Conservation (phyloP, 2,329 filamentous ascomycete species). For the Sphaerulina populicola region DNA sequence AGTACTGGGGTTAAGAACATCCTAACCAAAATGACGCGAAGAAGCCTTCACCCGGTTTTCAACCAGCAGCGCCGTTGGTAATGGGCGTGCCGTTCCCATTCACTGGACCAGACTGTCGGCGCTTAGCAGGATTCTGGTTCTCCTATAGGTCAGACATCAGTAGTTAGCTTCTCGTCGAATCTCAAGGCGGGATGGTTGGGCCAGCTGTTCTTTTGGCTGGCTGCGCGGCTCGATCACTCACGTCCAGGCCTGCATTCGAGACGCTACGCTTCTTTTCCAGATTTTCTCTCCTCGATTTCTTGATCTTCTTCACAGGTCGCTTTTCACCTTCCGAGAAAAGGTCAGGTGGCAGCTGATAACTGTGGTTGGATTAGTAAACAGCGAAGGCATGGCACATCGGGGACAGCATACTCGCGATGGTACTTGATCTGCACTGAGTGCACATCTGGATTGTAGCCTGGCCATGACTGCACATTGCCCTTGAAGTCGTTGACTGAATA, state of each 20-base stretch:
- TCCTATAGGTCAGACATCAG: constrained; percentile 17
- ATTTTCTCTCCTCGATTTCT: constrained; percentile 35
- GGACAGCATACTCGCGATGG: constrained; percentile 65
- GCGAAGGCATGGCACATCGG: not conserved
- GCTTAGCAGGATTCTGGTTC: constrained; percentile 30
- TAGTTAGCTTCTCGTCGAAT: not conserved
- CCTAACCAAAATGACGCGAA: constrained; percentile 3
- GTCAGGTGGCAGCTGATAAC: constrained; percentile 80
- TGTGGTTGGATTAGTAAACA: constrained; percentile 36
- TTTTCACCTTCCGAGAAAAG: constrained; percentile 74
- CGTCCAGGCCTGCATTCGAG: constrained; percentile 40
- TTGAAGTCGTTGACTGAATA: constrained; percentile 82
- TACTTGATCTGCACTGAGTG: constrained; percentile 76
- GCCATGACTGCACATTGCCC: constrained; percentile 65
- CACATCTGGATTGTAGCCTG: constrained; percentile 64
- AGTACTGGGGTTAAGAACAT: constrained; percentile 4
- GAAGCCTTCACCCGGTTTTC: not conserved
- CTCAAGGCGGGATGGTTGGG: not conserved
- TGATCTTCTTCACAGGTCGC: constrained; percentile 36
- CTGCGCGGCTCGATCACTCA: constrained; percentile 30
- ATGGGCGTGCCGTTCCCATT: constrained; percentile 17
- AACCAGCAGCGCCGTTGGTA: constrained; percentile 17
- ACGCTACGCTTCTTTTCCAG: constrained; percentile 39
- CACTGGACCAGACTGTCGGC: constrained; percentile 24
- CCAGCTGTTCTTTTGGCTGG: constrained; percentile 2